These are phyloP conservation scores for Phytophthora hibernalis DNA, from an alignment of 352 stramenopile species.

Conservation along the genomic window DNA sequence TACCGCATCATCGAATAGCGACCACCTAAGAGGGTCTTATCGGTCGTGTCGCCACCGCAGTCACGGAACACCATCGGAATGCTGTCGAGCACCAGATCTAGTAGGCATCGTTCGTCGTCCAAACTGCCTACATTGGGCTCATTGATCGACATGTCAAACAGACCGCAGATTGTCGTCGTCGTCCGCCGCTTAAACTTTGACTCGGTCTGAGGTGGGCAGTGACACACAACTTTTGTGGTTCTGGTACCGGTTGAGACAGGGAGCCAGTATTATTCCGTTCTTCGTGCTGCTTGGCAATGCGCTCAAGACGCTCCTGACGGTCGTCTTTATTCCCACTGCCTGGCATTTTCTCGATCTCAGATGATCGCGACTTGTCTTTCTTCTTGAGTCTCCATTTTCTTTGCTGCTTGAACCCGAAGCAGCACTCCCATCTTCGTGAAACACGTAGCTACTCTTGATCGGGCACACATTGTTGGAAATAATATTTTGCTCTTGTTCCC, in stretches of 20 bases:
- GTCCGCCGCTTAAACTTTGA: conserved; percentile 47
- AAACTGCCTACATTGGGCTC: conserved; percentile 81
- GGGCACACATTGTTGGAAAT: conserved; percentile 74
- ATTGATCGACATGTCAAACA: conserved; percentile 82
- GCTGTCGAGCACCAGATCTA: conserved; percentile 85
- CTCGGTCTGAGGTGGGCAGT: conserved; percentile 35
- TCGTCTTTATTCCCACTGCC: conserved; percentile 70
- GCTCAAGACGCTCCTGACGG: conserved; percentile 70
- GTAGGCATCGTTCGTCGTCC: conserved; percentile 77
- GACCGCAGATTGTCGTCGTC: conserved; percentile 61
- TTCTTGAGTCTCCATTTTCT: conserved; percentile 51
- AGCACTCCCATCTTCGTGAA: conserved; percentile 60
- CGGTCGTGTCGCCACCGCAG: conserved; percentile 83
- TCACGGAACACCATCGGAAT: conserved; percentile 90
- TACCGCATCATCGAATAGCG: conserved; percentile 83
- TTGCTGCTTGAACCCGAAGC: conserved; percentile 12
- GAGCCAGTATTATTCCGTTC: conserved; percentile 65
- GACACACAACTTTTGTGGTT: conserved; percentile 37
- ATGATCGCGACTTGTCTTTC: conserved; percentile 49
- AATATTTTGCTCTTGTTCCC: conserved; percentile 65
- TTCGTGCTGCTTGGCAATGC: conserved; percentile 68
- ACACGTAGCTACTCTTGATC: conserved; percentile 77
- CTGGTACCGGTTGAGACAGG: conserved; percentile 21
- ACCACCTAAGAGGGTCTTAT: conserved; percentile 87
- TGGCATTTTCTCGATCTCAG: conserved; percentile 78